Conservation (phyloP, 2,329 filamentous ascomycete genomes). For the Diaporthe sp. region DNA sequence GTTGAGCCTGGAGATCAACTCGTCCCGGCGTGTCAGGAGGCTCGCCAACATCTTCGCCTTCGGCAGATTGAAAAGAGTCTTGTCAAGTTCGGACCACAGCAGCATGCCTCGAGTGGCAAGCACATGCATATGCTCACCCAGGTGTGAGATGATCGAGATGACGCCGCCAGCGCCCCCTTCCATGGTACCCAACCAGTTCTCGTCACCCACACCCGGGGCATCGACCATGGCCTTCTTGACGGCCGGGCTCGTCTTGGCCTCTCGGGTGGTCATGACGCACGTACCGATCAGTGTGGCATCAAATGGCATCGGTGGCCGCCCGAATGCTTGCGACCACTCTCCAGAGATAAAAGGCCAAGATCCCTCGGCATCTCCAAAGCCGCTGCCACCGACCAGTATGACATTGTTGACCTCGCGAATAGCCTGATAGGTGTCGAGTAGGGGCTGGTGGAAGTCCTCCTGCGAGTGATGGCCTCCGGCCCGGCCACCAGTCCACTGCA, state of each 20-base stretch:
- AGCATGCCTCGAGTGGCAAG: conserved; percentile 49
- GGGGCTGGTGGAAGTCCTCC: conserved; percentile 60
- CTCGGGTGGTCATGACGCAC: conserved; percentile 58
- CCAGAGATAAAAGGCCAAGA: conserved; percentile 59
- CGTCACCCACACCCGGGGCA: conserved; percentile 52
- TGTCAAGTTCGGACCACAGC: conserved; percentile 51
- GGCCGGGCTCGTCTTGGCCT: conserved; percentile 53
- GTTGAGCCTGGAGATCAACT: conserved; percentile 58
- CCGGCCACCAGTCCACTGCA: conserved; percentile 61
- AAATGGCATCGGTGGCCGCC: conserved; percentile 57
- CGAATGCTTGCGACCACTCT: conserved; percentile 53
- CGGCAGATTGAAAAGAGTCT: conserved; percentile 42
- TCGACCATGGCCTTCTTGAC: conserved; percentile 57
- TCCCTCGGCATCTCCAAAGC: conserved; percentile 57
- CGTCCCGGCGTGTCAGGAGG: conserved; percentile 52
- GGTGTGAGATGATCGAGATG: conserved; percentile 45
- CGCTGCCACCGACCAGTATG: conserved; percentile 57
- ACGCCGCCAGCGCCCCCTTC: conserved; percentile 43
- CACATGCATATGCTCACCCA: conserved; percentile 52
- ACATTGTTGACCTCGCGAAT: conserved; percentile 57
- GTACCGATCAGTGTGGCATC: conserved; percentile 58
- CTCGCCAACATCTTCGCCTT: conserved; percentile 50
- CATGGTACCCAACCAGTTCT: conserved; percentile 55
- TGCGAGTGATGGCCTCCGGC: conserved; percentile 61
- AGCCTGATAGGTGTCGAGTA: conserved; percentile 55